A percentile compares a stretch with the other conserved stretches of the same genome.
These are phyloP conservation scores for Ascochyta lentis DNA, from an alignment of 2,329 filamentous ascomycete genomes.

Conservation along the genomic window DNA sequence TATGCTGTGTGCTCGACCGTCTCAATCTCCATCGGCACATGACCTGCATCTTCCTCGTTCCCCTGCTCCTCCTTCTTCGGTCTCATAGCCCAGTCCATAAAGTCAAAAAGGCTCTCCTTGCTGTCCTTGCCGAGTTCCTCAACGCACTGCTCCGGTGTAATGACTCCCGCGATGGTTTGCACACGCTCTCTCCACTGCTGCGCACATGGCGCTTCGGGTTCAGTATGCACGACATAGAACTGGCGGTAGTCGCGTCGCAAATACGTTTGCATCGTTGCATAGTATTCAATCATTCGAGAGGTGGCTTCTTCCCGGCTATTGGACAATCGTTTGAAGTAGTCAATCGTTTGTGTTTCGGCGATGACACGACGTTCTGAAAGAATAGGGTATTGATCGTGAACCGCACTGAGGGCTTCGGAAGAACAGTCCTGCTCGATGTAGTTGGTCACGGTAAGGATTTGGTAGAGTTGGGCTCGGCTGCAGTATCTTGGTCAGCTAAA, in stretches of 20 bases:
- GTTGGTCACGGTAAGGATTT: conserved; percentile 25
- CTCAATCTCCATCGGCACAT: conserved; percentile 1
- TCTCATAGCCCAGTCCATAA: conserved; percentile 34
- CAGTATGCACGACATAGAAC: conserved; percentile 41
- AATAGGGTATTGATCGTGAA: conserved; percentile 38
- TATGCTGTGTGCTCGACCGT: neutral
- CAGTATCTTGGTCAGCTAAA: conserved; percentile 1
- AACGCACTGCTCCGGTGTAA: conserved; percentile 37
- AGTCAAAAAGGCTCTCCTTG: conserved; percentile 35
- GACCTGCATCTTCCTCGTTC: neutral
- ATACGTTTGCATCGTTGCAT: conserved; percentile 29
- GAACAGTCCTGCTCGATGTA: conserved; percentile 39
- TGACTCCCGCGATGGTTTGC: conserved; percentile 35
- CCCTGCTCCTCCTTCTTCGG: neutral
- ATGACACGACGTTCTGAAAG: conserved; percentile 34
- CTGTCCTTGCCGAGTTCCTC: conserved; percentile 29
- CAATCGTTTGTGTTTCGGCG: conserved; percentile 24
- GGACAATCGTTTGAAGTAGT: conserved; percentile 34
- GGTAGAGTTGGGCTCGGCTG: conserved; percentile 36
- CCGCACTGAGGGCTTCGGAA: conserved; percentile 8
- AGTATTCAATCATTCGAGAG: conserved; percentile 35
- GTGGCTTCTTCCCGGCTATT: conserved; percentile 35
- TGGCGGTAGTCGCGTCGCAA: conserved; percentile 39
- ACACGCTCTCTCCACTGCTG: conserved; percentile 33
- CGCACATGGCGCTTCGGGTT: conserved; percentile 22